Conservation (phyloP, 352 stramenopile genomes). For the Pythium insidiosum region DNA sequence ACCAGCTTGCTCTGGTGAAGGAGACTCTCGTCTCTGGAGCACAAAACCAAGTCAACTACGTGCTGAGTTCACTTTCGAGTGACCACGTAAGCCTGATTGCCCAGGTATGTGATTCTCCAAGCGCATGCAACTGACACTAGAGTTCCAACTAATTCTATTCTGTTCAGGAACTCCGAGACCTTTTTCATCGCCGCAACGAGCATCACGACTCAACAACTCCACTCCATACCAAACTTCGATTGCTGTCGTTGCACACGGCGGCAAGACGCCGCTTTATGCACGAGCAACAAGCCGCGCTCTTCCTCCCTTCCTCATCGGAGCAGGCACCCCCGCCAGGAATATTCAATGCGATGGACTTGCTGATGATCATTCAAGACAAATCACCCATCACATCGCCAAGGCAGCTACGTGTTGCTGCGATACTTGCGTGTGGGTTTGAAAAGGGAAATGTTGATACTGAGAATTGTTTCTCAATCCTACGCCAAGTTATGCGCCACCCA, state of each 20-base stretch:
- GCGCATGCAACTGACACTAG: not conserved
- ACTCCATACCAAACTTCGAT: conserved; percentile 64
- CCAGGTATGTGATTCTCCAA: conserved; percentile 22
- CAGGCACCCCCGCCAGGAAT: conserved; percentile 44
- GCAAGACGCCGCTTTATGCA: conserved; percentile 54
- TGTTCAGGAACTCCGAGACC: conserved; percentile 49
- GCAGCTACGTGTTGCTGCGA: conserved; percentile 61
- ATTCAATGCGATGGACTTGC: conserved; percentile 78
- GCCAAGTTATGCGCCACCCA: conserved; percentile 39
- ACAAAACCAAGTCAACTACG: conserved; percentile 83
- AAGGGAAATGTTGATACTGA: conserved; percentile 51
- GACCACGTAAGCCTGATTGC: conserved; percentile 71
- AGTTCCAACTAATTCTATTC: not conserved
- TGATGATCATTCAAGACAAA: conserved; percentile 79
- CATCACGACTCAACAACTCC: conserved; percentile 34
- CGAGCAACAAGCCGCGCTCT: conserved; percentile 12
- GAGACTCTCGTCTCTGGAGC: conserved; percentile 64
- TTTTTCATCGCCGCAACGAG: conserved; percentile 63
- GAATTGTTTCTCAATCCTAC: conserved; percentile 55
- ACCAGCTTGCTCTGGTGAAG: conserved; percentile 80
- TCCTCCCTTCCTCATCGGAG: not conserved
- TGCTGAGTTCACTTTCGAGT: conserved; percentile 69
- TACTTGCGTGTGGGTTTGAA: conserved; percentile 72
- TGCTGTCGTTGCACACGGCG: conserved; percentile 67
- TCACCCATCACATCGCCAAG: conserved; percentile 36